These are phyloP conservation scores for Vigna hirtella DNA, from an alignment of 306 rosid genomes.

Conservation along the genomic window DNA sequence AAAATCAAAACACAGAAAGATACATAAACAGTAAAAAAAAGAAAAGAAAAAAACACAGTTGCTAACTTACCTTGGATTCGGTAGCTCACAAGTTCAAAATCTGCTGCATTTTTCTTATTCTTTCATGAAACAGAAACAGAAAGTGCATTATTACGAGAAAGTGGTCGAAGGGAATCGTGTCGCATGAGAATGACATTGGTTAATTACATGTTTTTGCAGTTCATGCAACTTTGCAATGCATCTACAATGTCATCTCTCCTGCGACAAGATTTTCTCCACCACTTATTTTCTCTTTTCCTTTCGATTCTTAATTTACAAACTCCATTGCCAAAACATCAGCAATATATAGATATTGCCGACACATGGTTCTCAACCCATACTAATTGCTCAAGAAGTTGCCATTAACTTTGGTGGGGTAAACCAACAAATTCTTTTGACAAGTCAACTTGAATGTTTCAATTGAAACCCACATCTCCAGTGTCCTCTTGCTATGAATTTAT, in stretches of 20 bases:
- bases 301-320: not conserved
- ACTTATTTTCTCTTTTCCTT: conserved; percentile 1
- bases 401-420: conserved; percentile 28
- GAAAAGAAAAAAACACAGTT: no score
- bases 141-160: not conserved
- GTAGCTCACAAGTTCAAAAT: not conserved
- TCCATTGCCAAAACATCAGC: not conserved
- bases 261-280: conserved; percentile 43
- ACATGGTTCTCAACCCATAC: not conserved
- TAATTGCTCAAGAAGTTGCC: not conserved
- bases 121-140: not conserved
- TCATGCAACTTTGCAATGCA: not conserved
- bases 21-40: no score
- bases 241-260: conserved; percentile 41
- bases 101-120: not conserved
- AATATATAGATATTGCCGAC: not conserved
- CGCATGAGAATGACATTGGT: conserved; percentile 39
- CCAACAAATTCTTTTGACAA: not conserved
- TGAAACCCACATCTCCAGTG: not conserved
- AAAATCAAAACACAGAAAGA: not conserved
- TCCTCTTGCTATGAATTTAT: no score
- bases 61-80: not conserved
- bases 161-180: conserved; percentile 35
- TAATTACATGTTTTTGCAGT: not conserved
- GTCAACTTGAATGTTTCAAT: conserved; percentile 20